Percentiles rank a stretch among this genome's conserved stretches.
phyloP scores from a whole-genome alignment of 1,139 yeast genomes.

The Taphrina wiesneri region DNA sequence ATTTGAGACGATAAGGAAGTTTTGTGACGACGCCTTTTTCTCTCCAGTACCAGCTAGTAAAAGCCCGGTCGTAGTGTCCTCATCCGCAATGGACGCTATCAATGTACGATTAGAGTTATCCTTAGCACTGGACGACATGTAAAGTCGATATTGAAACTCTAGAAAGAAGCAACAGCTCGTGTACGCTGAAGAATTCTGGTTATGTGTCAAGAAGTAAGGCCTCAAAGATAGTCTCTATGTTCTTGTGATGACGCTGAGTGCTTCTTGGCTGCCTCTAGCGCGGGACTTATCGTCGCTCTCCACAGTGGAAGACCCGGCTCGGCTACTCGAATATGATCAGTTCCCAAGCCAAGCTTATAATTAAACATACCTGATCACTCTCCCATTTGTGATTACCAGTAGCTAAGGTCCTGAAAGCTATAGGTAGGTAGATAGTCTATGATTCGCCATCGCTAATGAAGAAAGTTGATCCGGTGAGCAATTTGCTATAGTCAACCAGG shows the following conservation, averaged over 20 bases:
- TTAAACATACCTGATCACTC: background rate
- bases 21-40: conserved; percentile 65
- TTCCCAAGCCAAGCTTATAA: background rate
- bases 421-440: background rate
- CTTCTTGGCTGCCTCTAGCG: too few species aligned
- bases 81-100: conserved; percentile 29
- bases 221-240: too few species aligned
- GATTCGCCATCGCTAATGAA: background rate
- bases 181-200: too few species aligned
- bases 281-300: background rate
- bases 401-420: background rate
- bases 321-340: background rate
- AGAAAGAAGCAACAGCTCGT: too few species aligned
- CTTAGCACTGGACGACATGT: conserved; percentile 13
- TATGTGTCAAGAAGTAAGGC: too few species aligned
- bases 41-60: conserved; percentile 95
- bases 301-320: background rate
- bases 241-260: background rate
- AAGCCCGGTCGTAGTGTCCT: conserved; percentile 92
- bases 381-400: background rate
- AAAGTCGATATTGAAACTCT: too few species aligned
- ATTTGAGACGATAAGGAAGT: conserved; percentile 77
- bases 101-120: conserved; percentile 24
- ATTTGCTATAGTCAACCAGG: too few species aligned
- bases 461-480: background rate